Percentiles rank a stretch among this genome's conserved stretches.
Conservation (phyloP, 352 stramenopile species). For the Phytophthora parvispora region DNA sequence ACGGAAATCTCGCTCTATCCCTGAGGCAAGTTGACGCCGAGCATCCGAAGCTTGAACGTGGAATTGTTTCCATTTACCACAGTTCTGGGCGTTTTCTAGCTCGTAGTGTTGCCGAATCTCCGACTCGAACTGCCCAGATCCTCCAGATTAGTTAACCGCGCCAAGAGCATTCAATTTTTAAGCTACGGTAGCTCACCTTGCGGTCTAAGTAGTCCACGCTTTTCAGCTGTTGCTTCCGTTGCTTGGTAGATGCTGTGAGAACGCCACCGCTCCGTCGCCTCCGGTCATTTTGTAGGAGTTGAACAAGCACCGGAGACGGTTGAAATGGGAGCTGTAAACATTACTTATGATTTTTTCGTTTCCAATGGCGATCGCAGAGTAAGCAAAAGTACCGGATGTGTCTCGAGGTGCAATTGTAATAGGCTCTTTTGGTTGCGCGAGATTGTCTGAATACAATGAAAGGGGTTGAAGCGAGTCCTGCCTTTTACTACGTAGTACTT, state of each 20-base stretch:
- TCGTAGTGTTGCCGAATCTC: constrained; percentile 73
- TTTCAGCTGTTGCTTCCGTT: constrained; percentile 39
- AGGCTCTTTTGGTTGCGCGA: constrained; percentile 42
- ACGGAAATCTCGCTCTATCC: constrained; percentile 42
- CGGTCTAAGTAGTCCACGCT: constrained; percentile 61
- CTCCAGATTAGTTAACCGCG: background rate
- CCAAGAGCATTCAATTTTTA: background rate
- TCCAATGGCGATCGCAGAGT: background rate
- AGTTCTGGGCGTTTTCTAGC: constrained; percentile 56
- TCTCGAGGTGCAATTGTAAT: constrained; percentile 61
- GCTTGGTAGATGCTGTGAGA: constrained; percentile 24
- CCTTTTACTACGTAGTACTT: too few species aligned
- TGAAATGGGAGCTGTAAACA: constrained; percentile 62
- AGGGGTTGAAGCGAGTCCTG: too few species aligned
- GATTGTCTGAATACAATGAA: constrained; percentile 12
- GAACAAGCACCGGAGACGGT: constrained; percentile 56
- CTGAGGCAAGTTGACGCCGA: constrained; percentile 24
- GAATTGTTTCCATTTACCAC: constrained; percentile 61
- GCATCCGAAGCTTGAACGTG: constrained; percentile 41
- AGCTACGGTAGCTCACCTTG: constrained; percentile 39
- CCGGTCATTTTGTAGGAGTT: constrained; percentile 53
- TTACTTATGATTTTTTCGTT: too few species aligned
- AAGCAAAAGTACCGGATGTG: constrained; percentile 39
- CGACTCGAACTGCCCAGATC: constrained; percentile 51
- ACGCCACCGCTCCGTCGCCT: constrained; percentile 12